Evolutionary conservation across 768 basidiomycete genomes (phyloP), one percentile per base, ranked within the genome.

Genomic region (Stropharia rugosoannulata): DNA sequence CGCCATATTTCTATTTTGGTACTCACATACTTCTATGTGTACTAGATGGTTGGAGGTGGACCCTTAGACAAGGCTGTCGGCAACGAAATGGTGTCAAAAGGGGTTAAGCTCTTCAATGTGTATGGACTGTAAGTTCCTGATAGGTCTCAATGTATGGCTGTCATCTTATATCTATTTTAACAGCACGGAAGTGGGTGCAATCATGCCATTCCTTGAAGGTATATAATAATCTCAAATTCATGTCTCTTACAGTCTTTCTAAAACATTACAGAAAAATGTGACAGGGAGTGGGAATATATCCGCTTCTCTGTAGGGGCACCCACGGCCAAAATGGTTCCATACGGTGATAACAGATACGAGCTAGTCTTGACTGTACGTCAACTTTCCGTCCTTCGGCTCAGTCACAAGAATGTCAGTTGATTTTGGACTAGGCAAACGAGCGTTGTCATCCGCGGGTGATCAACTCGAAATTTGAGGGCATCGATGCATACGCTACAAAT

Each of bases 231-330:
- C 22, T 22, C 22, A 22, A 22, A 22, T 22, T 22, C 22, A 22
- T 22, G 2, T 22, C 22, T 22, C 4, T 22, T 22, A 22, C 22
- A 22, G 22, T 22, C 22, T 22, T 22, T 22, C 22, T 22, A 22
- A 22, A 22, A 22, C 22, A 22, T 22, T 15, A 45, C 1, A 54
- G 51, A 32, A 7, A 5, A 15, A 18, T 38, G 29, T 2, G 52
- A 40, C 8, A 49, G 50, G 4, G 57, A 58, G 36, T 58, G 57
- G 57, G 52, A 58, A 1, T 54, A 58, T 18, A 54, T 58, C 19
- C 41, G 16, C 12, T 54, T 58, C 16, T 37, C 52, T 1, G 51
- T 11, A 10, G 48, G 42, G 22, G 47, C 54, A 22, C 7, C 29
- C 2, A 50, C 15, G 4, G 16, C 52, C 0, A 6, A 49, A 38